Evolutionary conservation across 805 yeast species (phyloP).

Genomic region (Saccharomycopsis sp.): DNA sequence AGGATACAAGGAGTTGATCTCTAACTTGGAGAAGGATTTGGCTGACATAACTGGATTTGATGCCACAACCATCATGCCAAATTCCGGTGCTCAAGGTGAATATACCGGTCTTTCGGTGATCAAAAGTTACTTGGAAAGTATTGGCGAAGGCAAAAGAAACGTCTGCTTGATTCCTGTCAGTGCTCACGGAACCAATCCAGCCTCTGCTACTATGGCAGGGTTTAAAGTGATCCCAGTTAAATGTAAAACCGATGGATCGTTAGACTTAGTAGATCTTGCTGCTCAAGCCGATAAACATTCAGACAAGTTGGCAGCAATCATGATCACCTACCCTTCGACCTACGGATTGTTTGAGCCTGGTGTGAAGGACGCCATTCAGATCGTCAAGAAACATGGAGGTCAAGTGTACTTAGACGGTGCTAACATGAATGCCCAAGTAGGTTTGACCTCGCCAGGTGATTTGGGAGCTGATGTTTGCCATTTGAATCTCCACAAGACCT

Average conservation of each 20-base stretch:
- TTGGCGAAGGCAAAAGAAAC: slow-evolving; percentile 68
- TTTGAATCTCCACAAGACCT: slow-evolving; percentile 92
- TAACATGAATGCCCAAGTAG: slow-evolving; percentile 98
- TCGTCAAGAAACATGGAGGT: slow-evolving; percentile 82
- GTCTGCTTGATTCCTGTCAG: slow-evolving; percentile 92
- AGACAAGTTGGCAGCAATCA: slow-evolving; percentile 74
- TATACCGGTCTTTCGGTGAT: slow-evolving; percentile 89
- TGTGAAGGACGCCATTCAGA: slow-evolving; percentile 75
- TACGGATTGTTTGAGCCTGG: slow-evolving; percentile 95
- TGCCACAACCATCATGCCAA: slow-evolving; percentile 89
- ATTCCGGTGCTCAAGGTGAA: slow-evolving; percentile 98
- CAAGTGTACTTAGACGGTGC: slow-evolving; percentile 98
- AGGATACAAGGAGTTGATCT: slow-evolving; percentile 73
- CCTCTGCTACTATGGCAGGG: slow-evolving; percentile 97
- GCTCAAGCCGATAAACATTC: slow-evolving; percentile 65
- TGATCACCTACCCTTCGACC: slow-evolving; percentile 97
- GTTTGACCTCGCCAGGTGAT: slow-evolving; percentile 95
- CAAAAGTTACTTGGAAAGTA: slow-evolving; percentile 61
- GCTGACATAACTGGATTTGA: slow-evolving; percentile 91
- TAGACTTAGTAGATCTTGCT: slow-evolving; percentile 71
- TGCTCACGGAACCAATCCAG: slow-evolving; percentile 99
- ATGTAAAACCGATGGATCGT: slow-evolving; percentile 78
- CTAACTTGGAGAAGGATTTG: slow-evolving; percentile 75
- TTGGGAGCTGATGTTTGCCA: slow-evolving; percentile 98
- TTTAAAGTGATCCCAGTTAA: slow-evolving; percentile 88